A percentile compares a stretch with the other conserved stretches of the same genome.
Evolutionary conservation across 306 rosid genomes (phyloP).

Genomic region (Gynostemma pentaphyllum): DNA sequence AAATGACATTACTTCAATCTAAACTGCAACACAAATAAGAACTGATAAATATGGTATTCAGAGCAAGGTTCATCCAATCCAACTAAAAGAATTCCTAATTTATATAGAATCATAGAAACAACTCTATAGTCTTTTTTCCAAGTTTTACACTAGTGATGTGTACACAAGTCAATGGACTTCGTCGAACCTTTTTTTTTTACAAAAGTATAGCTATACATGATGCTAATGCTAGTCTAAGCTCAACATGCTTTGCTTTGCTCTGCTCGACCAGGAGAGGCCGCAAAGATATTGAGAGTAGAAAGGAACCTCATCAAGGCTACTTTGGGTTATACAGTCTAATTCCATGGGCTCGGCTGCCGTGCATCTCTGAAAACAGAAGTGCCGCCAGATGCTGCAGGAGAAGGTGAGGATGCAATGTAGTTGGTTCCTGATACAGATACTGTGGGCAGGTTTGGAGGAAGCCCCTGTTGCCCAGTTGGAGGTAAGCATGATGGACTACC

Average conservation of each 20-base stretch:
- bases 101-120: neutral
- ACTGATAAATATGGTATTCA: neutral
- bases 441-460: slow-evolving; percentile 47
- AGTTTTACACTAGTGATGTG: neutral
- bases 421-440: slow-evolving; percentile 63
- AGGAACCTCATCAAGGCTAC: slow-evolving; percentile 2
- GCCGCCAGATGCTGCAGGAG: slow-evolving; percentile 90
- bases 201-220: slow-evolving; percentile 2
- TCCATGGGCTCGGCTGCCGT: slow-evolving; percentile 91
- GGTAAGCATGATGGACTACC: slow-evolving; percentile 80
- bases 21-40: neutral
- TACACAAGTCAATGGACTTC: too few species aligned
- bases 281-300: neutral
- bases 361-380: slow-evolving; percentile 74
- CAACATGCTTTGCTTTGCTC: neutral
- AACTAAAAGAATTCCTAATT: neutral
- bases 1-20: neutral
- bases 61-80: neutral
- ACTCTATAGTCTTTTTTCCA: neutral
- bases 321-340: slow-evolving; percentile 23
- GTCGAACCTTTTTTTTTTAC: slow-evolving; percentile 4
- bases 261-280: neutral
- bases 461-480: slow-evolving; percentile 46
- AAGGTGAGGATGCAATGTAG: slow-evolving; percentile 77
- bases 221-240: neutral